A percentile compares a stretch with the other conserved stretches of the same genome.
Conservation (phyloP, 1,139 yeast species). For the Protomyces macrosporus region DNA sequence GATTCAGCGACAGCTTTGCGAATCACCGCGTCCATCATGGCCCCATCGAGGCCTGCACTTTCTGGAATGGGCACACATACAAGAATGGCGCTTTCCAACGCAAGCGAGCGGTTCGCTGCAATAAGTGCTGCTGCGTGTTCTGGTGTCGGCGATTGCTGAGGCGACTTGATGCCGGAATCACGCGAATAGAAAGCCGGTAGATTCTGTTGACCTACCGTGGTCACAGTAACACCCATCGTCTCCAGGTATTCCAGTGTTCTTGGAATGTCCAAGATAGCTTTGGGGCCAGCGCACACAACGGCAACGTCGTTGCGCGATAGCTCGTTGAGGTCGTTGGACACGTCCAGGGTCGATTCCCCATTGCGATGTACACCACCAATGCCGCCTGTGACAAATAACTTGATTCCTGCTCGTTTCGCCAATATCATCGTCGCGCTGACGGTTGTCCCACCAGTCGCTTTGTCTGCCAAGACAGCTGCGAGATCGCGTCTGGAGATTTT, state of each 20-base stretch:
- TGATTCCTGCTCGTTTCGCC: constrained; percentile 68
- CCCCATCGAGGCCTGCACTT: constrained; percentile 54
- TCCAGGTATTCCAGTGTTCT: constrained; percentile 81
- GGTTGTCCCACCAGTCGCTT: constrained; percentile 75
- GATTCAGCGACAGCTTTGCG: constrained; percentile 58
- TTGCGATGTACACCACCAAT: constrained; percentile 87
- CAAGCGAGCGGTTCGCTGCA: constrained; percentile 49
- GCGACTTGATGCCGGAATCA: constrained; percentile 64
- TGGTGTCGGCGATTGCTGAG: constrained; percentile 1
- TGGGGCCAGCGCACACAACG: constrained; percentile 89
- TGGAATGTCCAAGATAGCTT: constrained; percentile 73
- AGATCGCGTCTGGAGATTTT: constrained; percentile 81
- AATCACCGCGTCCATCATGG: constrained; percentile 53
- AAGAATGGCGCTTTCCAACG: constrained; percentile 60
- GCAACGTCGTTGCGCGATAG: constrained; percentile 76
- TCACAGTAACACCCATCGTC: constrained; percentile 69
- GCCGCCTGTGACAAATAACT: constrained; percentile 90
- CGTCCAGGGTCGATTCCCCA: constrained; percentile 68
- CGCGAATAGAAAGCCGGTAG: constrained; percentile 83
- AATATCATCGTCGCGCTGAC: constrained; percentile 85
- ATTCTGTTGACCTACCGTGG: constrained; percentile 43
- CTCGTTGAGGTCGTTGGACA: constrained; percentile 84
- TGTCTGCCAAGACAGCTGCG: constrained; percentile 61
- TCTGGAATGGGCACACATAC: constrained; percentile 80
- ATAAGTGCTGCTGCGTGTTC: constrained; percentile 25